A percentile compares a stretch with the other conserved stretches of the same genome.
Evolutionary conservation across 208 protist species (phyloP).

Genomic region (Trypanosoma vivax): DNA sequence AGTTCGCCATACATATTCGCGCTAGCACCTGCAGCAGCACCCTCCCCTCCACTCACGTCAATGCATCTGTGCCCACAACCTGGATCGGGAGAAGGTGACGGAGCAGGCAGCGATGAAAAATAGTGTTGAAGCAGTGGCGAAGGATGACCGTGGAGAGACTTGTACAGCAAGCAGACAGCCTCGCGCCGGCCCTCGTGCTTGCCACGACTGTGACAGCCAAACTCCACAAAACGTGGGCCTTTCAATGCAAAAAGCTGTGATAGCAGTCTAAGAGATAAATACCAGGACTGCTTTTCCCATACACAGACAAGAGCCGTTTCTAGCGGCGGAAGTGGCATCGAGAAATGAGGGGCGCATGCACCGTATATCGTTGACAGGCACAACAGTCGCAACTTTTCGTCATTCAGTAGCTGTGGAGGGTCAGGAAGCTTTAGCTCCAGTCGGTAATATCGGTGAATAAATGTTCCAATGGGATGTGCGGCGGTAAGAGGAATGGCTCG

Average conservation of each 20-base stretch:
- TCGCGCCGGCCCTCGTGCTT: conserved; percentile 17
- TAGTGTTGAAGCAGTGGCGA: not conserved
- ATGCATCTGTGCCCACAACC: not conserved
- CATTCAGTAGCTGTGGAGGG: not conserved
- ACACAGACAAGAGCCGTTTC: not conserved
- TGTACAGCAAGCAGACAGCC: conserved; percentile 12
- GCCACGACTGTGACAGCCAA: not conserved
- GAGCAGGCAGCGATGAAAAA: not conserved
- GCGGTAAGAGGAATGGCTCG: conserved; percentile 9
- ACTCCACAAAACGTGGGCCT: conserved; percentile 3
- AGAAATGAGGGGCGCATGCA: conserved; percentile 10
- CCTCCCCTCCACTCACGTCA: too few species aligned
- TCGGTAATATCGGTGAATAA: conserved; percentile 20
- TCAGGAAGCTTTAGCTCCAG: conserved; percentile 3
- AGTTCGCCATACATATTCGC: conserved; percentile 14
- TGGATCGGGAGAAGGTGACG: not conserved
- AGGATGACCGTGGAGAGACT: conserved; percentile 1
- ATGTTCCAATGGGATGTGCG: not conserved
- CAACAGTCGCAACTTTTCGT: not conserved
- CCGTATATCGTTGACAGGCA: conserved; percentile 7
- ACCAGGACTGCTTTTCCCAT: conserved; percentile 2
- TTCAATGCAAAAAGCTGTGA: conserved; percentile 14
- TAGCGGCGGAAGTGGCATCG: conserved; percentile 11
- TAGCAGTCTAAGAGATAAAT: conserved; percentile 6
- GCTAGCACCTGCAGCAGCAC: too few species aligned